Evolutionary conservation across 805 yeast genomes (phyloP).

Genomic region (Saturnispora galanensis): DNA sequence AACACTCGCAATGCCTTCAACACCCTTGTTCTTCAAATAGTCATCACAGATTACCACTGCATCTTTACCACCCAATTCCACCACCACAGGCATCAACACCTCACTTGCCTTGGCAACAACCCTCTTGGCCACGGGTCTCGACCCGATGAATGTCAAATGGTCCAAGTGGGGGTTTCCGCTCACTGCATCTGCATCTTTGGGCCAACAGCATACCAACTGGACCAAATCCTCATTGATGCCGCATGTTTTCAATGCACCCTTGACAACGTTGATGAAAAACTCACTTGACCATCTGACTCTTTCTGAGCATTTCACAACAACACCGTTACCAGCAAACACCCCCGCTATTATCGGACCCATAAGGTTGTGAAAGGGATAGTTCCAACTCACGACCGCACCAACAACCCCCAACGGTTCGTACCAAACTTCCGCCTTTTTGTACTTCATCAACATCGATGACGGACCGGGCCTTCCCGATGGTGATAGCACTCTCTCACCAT

Average conservation of each 20-base stretch:
- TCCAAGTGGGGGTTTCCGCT: conserved; percentile 73
- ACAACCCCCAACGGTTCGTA: conserved; percentile 91
- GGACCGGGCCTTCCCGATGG: conserved; percentile 82
- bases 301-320: conserved; percentile 90
- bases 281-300: conserved; percentile 92
- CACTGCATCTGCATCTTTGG: conserved; percentile 78
- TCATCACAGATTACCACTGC: conserved; percentile 83
- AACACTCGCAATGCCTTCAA: conserved; percentile 56
- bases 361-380: conserved; percentile 91
- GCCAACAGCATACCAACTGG: conserved; percentile 77
- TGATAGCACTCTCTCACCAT: conserved; percentile 66
- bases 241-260: conserved; percentile 60
- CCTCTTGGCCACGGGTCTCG: conserved; percentile 86
- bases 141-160: conserved; percentile 93
- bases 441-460: conserved; percentile 70
- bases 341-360: conserved; percentile 90
- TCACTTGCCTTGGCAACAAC: conserved; percentile 78
- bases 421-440: conserved; percentile 87
- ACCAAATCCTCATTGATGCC: conserved; percentile 75
- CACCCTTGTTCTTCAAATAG: conserved; percentile 38
- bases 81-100: conserved; percentile 88
- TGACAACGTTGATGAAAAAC: conserved; percentile 64
- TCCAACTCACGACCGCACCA: conserved; percentile 91
- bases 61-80: conserved; percentile 96
- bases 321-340: conserved; percentile 83